Evolutionary conservation across 352 stramenopile genomes (phyloP), one percentile per base, ranked within the genome.

Genomic region (Phytophthora hibernalis): DNA sequence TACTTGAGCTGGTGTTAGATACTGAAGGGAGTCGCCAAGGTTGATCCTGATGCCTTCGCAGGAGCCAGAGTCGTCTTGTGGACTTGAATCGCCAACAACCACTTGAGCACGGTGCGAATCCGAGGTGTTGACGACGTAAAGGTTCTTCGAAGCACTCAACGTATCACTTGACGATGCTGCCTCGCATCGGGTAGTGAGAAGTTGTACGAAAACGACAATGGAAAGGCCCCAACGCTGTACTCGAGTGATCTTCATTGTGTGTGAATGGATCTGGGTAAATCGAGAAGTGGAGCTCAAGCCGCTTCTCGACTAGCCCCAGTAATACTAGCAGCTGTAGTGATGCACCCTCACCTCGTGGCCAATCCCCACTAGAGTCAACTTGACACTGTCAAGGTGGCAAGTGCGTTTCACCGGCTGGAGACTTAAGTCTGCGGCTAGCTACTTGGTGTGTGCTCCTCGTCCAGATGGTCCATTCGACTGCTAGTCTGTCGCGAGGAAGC

Each of bases 71-170:
- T 61, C 38, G 11, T 31, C 26, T 31, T 31, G 5, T 31, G 9
- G 0, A 31, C 52, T 24, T 33, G 53, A 64, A 16, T 15, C 20
- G 12, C 16, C 20, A 31, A 11, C 33, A 30, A n/a, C 37, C n/a
- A 44, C 38, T 2, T n/a, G 16, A 21, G 13, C n/a, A 21, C 38
- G 12, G 38, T 76, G 61, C 4, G 56, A 33, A 2, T 51, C 55
- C 3, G 43, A 65, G 6, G 53, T 28, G 38, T 84, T 74, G 37
- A 64, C 56, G 33, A 81, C 70, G 53, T 87, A 84, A 9, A 74
- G 38, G 44, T 65, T 64, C n/a, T 72, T 58, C 0, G 51, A 15
- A 10, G 51, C 55, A 48, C 56, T 72, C 28, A 60, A 50, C 8
- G 55, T 42, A 24, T 53, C 56, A 30, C 37, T 66, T 30, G 61